Evolutionary conservation across 1,284 basidiomycete species (phyloP), one percentile per base, ranked within the genome.

Genomic region (Austroboletus novae-zelandiae): DNA sequence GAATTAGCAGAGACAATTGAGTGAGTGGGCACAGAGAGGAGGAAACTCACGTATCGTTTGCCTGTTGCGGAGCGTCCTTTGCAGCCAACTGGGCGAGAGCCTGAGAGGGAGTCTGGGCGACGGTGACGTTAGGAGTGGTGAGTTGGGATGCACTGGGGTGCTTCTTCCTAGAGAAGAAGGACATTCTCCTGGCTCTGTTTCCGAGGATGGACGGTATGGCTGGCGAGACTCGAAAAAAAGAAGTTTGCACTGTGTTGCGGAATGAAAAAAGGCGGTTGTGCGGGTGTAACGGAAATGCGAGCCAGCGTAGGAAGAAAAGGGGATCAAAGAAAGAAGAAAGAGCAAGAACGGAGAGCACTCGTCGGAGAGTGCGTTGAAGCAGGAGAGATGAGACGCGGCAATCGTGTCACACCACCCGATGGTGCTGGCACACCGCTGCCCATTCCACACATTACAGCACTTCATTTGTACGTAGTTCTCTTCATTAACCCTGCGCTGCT

Each of bases 81-180:
- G 67, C 61, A 41, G 75, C 70, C 13, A 81, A 61, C 64, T 83
- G 83, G 40, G 83, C 80, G 18, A 85, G 75, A 43, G 83, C 81
- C 66, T 84, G 80, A 57, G 78, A 80, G 36, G 83, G 77, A 36
- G 83, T 79, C 68, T 81, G 81, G 13, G 78, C 72, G 48, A 80
- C 70, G 36, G 80, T 74, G 56, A 84, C 79, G 59, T 69, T 71
- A 20, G 78, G 58, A 43, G 71, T 61, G 46, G 69, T 64, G 53
- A 71, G 69, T 55, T 64, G 67, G 66, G 62, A 64, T 70, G 64
- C 57, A 63, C 70, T 73, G 40, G 67, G 70, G 54, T 82, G 77
- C 78, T 86, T 89, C 85, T 84, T 90, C 80, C 86, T 80, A 47
- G 80, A 86, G 80, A 91, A 91, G 86, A 89, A 91, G 79, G 86